Percentiles rank a stretch among this genome's conserved stretches.
Conservation (phyloP, 2,329 filamentous ascomycete species). For the Pseudogymnoascus sp. region DNA sequence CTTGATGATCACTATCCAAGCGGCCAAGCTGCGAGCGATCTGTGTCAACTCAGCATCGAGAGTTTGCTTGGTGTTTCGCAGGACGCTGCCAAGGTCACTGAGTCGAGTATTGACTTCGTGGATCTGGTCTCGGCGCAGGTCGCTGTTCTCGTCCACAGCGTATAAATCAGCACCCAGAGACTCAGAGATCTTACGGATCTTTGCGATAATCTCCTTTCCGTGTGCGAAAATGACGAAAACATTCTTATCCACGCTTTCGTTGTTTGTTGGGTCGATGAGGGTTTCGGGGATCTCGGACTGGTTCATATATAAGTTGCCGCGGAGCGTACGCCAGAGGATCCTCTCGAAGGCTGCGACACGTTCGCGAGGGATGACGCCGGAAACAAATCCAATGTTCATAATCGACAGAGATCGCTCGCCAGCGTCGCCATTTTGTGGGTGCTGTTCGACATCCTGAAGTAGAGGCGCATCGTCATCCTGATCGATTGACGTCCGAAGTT, state of each 20-base stretch:
- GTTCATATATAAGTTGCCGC: slow-evolving; percentile 99
- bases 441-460: slow-evolving; percentile 85
- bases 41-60: slow-evolving; percentile 88
- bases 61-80: slow-evolving; percentile 91
- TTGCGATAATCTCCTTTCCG: slow-evolving; percentile 94
- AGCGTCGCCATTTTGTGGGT: slow-evolving; percentile 48
- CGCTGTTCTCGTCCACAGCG: slow-evolving; percentile 94
- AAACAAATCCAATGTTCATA: slow-evolving; percentile 98
- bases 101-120: slow-evolving; percentile 94
- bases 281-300: slow-evolving; percentile 96
- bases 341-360: slow-evolving; percentile 93
- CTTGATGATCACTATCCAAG: slow-evolving; percentile 95
- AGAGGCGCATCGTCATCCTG: slow-evolving; percentile 87
- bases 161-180: slow-evolving; percentile 94
- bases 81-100: slow-evolving; percentile 82
- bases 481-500: slow-evolving; percentile 85
- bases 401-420: slow-evolving; percentile 84
- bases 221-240: slow-evolving; percentile 99
- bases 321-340: slow-evolving; percentile 93
- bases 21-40: slow-evolving; percentile 84
- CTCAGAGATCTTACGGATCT: slow-evolving; percentile 98
- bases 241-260: slow-evolving; percentile 91
- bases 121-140: slow-evolving; percentile 89
- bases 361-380: slow-evolving; percentile 89
- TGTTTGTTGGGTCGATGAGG: slow-evolving; percentile 84